Base-by-base conservation (phyloP, 352 stramenopile genomes). In the Peronospora belbahrii region DNA sequence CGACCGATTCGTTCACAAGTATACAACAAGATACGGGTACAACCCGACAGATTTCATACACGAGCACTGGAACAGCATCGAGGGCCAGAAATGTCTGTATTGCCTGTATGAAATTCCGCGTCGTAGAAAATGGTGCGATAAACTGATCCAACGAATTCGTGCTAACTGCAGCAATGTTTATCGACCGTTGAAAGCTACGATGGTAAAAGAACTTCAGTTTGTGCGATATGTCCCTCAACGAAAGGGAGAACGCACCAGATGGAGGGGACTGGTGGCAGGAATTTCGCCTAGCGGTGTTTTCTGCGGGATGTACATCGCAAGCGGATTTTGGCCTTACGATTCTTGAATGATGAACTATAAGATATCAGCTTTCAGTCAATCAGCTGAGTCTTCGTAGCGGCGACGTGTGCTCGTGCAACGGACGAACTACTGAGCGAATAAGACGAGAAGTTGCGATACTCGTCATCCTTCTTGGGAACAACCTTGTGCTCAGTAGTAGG, bases 241-340 rank as follows among this genome's bases (percentile, higher is more conserved):
- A 15, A 4, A 48, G 14, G 42, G 38, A 13, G 17, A n/a, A 31
- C 18, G 14, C 0, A 13, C 24, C 4, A 50, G 9, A 20, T 58
- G 47, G 14, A 23, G 42, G 30, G 49, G 49, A 22, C 11, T 58
- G 11, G 25, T 52, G 34, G 49, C 49, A 18, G 42, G 42, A 6
- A 33, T 58, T 14, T 42, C 35, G 2, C n/a, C 22, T 1, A 35
- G 27, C 2, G 49, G 41, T 2, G 49, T 52, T 30, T 27, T 52
- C 10, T 52, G 42, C 24, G 49, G 49, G 14, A 19, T 58, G 14
- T 52, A 47, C 31, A 13, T 52, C 10, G 49, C 18, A 35, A 51
- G 22, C 11, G 31, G 31, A 6, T 27, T 6, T 28, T 28, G 24
- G 6, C 24, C 24, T 28, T 2, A 28, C 7, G 24, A 28, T 28